phyloP scores from a whole-genome alignment of 2,329 filamentous ascomycete genomes.

The Colletotrichum sojae region DNA sequence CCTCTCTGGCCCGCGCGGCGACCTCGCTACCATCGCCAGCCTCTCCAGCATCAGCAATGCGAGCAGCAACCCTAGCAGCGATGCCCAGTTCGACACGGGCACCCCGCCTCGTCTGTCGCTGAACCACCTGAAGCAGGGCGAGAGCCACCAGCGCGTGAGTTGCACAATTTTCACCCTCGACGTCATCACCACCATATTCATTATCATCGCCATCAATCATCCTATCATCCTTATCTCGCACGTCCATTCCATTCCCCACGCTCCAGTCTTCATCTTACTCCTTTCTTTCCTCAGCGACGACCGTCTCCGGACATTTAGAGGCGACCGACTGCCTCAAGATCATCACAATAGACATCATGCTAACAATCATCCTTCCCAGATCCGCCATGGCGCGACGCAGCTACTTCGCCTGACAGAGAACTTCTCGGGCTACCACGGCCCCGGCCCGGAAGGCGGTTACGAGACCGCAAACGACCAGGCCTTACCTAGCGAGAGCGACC shows the following conservation, averaged over 20 bases:
- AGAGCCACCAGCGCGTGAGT: slow-evolving; percentile 36
- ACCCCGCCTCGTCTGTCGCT: slow-evolving; percentile 21
- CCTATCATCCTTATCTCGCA: not conserved
- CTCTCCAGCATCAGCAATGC: not conserved
- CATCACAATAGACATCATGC: no score
- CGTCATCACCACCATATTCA: not conserved
- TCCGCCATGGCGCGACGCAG: slow-evolving; percentile 30
- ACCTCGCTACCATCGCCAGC: not conserved
- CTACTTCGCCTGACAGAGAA: slow-evolving; percentile 29
- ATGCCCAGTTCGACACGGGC: slow-evolving; percentile 14
- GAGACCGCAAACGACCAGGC: slow-evolving; percentile 9
- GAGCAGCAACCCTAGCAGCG: slow-evolving; percentile 2
- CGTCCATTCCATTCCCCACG: not conserved
- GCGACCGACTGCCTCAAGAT: no score
- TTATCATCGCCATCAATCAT: not conserved
- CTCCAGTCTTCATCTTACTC: not conserved
- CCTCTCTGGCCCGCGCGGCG: not conserved
- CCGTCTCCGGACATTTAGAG: no score
- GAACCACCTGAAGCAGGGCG: slow-evolving; percentile 35
- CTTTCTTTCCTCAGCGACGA: not conserved
- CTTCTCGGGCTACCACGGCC: slow-evolving; percentile 8
- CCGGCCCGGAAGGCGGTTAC: slow-evolving; percentile 7
- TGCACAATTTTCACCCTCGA: no score
- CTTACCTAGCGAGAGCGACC: slow-evolving; percentile 22
- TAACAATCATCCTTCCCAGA: not conserved